phyloP scores from a whole-genome alignment of 495 filamentous ascomycete genomes.

The Xylaria grammica region DNA sequence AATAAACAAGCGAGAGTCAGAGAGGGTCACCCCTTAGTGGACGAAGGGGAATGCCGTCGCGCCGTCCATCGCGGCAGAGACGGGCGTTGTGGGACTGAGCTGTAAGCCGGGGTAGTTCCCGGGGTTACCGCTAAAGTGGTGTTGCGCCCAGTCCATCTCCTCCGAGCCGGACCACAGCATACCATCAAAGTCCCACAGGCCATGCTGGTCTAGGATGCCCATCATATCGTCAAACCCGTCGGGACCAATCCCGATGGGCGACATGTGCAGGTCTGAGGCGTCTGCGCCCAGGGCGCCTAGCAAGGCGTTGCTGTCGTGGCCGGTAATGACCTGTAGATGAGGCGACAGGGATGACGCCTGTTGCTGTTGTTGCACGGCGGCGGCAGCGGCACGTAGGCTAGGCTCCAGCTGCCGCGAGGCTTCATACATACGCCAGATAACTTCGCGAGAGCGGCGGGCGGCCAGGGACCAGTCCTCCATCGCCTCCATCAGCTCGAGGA shows the following conservation, averaged over 20 bases:
- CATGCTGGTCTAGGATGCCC: slow-evolving; percentile 58
- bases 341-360: slow-evolving; percentile 24
- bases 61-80: slow-evolving; percentile 19
- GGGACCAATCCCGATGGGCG: slow-evolving; percentile 55
- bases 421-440: slow-evolving; percentile 72
- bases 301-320: slow-evolving; percentile 36
- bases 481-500: slow-evolving; percentile 69
- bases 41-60: slow-evolving; percentile 23
- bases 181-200: slow-evolving; percentile 62
- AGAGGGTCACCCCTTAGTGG: slow-evolving; percentile 3
- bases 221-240: slow-evolving; percentile 58
- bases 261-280: slow-evolving; percentile 49
- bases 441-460: slow-evolving; percentile 70
- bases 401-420: slow-evolving; percentile 53
- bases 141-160: slow-evolving; percentile 42
- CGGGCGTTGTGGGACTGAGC: slow-evolving; percentile 24
- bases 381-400: slow-evolving; percentile 34
- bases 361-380: slow-evolving; percentile 31
- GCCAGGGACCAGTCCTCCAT: slow-evolving; percentile 75
- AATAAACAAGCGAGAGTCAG: background rate
- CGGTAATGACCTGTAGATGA: slow-evolving; percentile 41
- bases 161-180: slow-evolving; percentile 53
- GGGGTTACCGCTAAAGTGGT: slow-evolving; percentile 28
- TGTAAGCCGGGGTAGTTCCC: slow-evolving; percentile 26
- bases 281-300: slow-evolving; percentile 39